Percentiles rank a stretch among this genome's conserved stretches.
phyloP scores from a whole-genome alignment of 2,329 filamentous ascomycete genomes.

The Didymella arachidicola region DNA sequence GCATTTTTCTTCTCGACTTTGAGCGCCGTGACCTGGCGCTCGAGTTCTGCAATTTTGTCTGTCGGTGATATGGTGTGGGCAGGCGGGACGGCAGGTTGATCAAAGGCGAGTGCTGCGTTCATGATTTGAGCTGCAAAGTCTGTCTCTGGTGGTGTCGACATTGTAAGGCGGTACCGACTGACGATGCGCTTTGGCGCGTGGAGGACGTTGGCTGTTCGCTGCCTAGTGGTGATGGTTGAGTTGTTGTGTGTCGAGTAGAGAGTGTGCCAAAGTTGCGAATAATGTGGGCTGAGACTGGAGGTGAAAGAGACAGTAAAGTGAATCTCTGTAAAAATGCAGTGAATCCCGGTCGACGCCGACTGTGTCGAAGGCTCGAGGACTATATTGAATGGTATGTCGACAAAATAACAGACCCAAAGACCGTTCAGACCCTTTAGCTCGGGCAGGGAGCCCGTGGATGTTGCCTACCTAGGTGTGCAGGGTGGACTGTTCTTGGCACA shows the following conservation, averaged over 20 bases:
- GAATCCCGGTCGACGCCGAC: not conserved
- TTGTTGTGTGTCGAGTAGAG: not conserved
- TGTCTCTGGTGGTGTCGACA: not conserved
- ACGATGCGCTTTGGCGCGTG: not conserved
- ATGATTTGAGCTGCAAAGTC: not conserved
- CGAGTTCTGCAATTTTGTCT: slow-evolving; percentile 4
- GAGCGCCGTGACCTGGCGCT: not conserved
- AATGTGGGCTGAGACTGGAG: not conserved
- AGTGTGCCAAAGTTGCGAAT: not conserved
- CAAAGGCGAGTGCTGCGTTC: not conserved
- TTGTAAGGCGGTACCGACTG: not conserved
- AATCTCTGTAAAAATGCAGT: not conserved
- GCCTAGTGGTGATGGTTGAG: not conserved
- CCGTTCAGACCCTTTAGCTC: not conserved
- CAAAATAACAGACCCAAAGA: not conserved
- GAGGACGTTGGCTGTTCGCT: not conserved
- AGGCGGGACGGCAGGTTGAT: too few relatives aligned
- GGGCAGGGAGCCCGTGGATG: not conserved
- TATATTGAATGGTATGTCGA: not conserved
- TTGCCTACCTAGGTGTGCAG: not conserved
- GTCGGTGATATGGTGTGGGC: not conserved
- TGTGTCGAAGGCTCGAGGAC: not conserved
- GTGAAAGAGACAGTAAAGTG: slow-evolving; percentile 8
- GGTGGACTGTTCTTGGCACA: not conserved
- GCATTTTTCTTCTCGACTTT: not conserved